phyloP scores from a whole-genome alignment of 1,284 basidiomycete genomes.

The Trametes versicolor region DNA sequence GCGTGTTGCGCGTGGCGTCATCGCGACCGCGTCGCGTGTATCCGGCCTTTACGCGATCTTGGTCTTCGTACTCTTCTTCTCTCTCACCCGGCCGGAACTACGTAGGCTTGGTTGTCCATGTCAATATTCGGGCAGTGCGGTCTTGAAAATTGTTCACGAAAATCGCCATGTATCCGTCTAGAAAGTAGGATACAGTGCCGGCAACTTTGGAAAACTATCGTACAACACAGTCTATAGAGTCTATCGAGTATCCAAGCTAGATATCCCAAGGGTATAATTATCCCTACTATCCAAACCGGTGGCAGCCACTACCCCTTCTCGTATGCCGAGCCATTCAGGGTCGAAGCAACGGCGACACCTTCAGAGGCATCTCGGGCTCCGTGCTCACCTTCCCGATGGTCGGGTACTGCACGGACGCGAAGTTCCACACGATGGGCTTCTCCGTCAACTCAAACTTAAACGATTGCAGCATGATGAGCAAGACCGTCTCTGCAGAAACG shows the following conservation, averaged over 20 bases:
- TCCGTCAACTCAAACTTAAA: conserved; percentile 32
- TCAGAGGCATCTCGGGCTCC: conserved; percentile 29
- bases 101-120: too few species aligned
- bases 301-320: not conserved
- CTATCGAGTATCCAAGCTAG: not conserved
- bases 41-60: not conserved
- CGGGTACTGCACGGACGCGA: conserved; percentile 32
- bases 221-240: not conserved
- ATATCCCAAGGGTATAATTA: not conserved
- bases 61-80: too few species aligned
- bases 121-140: too few species aligned
- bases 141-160: too few species aligned
- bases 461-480: conserved; percentile 30
- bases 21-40: conserved; percentile 28
- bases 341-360: conserved; percentile 12
- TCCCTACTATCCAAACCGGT: not conserved
- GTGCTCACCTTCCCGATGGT: conserved; percentile 26
- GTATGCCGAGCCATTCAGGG: not conserved
- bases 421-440: conserved; percentile 35
- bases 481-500: conserved; percentile 27
- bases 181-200: too few species aligned
- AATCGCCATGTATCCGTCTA: too few species aligned
- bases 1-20: conserved; percentile 26
- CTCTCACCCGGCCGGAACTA: too few species aligned
- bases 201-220: not conserved